A percentile compares a stretch with the other conserved stretches of the same genome.
Evolutionary conservation across 2,329 filamentous ascomycete genomes (phyloP).

Genomic region (Blastomyces emzantsi): DNA sequence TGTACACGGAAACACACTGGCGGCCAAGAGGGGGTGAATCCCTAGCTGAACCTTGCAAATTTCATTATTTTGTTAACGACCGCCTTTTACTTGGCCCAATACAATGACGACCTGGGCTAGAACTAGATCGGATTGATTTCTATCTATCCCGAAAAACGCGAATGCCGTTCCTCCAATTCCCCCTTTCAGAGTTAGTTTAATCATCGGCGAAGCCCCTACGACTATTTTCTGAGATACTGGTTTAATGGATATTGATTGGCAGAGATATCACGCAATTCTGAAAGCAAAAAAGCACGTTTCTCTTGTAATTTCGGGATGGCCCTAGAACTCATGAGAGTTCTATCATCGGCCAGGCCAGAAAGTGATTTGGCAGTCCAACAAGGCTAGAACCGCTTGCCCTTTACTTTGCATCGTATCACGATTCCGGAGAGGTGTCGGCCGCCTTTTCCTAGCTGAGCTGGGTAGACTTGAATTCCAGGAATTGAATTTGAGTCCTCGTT

Average conservation of each 20-base stretch:
- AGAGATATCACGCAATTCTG: not conserved
- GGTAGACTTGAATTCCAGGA: not conserved
- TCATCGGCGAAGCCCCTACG: not conserved
- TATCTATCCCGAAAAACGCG: not conserved
- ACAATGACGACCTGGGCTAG: too few species aligned
- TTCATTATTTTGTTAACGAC: not conserved
- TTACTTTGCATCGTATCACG: not conserved
- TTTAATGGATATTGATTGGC: not conserved
- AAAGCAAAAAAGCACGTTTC: not conserved
- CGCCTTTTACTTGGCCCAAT: too few species aligned
- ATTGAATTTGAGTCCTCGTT: not conserved
- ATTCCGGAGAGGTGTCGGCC: not conserved
- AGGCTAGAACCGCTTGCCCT: not conserved
- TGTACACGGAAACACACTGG: not conserved
- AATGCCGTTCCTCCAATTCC: not conserved
- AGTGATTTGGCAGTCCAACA: not conserved
- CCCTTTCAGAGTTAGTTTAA: not conserved
- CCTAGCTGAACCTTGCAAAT: not conserved
- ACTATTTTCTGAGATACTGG: not conserved
- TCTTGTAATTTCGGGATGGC: not conserved
- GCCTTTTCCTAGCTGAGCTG: not conserved
- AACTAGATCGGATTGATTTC: not conserved
- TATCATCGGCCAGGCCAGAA: not conserved
- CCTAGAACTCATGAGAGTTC: not conserved
- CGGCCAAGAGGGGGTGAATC: not conserved